Evolutionary conservation across 2,329 filamentous ascomycete genomes (phyloP).

Genomic region (Laburnicola sp.): DNA sequence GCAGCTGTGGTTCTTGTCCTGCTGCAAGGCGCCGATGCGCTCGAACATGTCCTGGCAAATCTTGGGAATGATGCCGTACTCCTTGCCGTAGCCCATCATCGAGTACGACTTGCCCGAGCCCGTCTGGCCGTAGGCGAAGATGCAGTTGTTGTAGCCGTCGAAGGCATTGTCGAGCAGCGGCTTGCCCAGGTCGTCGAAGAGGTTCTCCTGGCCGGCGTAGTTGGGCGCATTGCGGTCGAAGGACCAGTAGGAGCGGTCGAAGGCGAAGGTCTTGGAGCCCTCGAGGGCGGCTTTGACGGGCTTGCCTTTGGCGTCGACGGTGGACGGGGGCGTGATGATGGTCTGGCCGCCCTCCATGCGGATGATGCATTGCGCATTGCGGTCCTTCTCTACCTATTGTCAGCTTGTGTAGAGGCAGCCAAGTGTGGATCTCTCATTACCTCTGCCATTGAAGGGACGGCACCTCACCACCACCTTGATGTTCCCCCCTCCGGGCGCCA

Average conservation of each 20-base stretch:
- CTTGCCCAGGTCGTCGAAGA: conserved; percentile 84
- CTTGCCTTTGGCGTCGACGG: conserved; percentile 62
- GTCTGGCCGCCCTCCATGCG: conserved; percentile 96
- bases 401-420: conserved; percentile 10
- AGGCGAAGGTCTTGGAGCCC: conserved; percentile 84
- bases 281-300: conserved; percentile 64
- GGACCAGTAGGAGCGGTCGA: conserved; percentile 98
- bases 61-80: conserved; percentile 91
- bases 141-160: conserved; percentile 98
- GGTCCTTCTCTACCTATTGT: conserved; percentile 73
- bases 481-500: conserved; percentile 83
- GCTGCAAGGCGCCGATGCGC: conserved; percentile 70
- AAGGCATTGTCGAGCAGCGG: conserved; percentile 97
- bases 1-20: conserved; percentile 78
- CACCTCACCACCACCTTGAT: conserved; percentile 99
- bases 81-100: conserved; percentile 99
- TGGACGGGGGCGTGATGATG: conserved; percentile 73
- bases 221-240: conserved; percentile 79
- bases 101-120: conserved; percentile 98
- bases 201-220: conserved; percentile 86
- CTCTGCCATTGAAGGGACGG: conserved; percentile 93
- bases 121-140: conserved; percentile 98
- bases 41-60: conserved; percentile 99
- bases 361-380: conserved; percentile 93
- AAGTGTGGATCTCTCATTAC: conserved; percentile 52